Evolutionary conservation across 805 yeast species (phyloP).

Genomic region (Ogataea neopini): DNA sequence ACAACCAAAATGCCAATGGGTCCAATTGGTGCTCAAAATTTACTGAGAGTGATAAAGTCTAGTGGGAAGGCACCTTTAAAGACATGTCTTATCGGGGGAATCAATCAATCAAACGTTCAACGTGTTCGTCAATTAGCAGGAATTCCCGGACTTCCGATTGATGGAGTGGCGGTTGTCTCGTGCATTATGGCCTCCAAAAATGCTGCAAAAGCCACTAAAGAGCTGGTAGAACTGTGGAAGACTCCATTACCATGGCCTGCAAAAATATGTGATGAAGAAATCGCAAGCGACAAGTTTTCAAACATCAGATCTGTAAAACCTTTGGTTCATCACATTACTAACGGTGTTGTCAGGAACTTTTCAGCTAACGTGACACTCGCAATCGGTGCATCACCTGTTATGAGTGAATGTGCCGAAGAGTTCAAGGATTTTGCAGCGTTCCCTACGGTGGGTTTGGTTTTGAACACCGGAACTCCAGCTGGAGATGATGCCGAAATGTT

Average conservation of each 20-base stretch:
- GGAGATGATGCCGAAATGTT: slow-evolving; percentile 44
- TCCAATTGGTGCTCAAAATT: slow-evolving; percentile 58
- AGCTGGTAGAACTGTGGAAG: slow-evolving; percentile 34
- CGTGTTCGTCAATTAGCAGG: slow-evolving; percentile 55
- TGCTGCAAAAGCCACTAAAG: slow-evolving; percentile 52
- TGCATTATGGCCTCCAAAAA: slow-evolving; percentile 68
- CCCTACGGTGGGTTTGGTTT: slow-evolving; percentile 55
- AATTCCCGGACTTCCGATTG: slow-evolving; percentile 48
- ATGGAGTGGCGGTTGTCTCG: slow-evolving; percentile 91
- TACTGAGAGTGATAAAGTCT: slow-evolving; percentile 49
- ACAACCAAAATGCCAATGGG: slow-evolving; percentile 63
- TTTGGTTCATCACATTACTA: slow-evolving; percentile 84
- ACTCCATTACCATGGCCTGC: slow-evolving; percentile 32
- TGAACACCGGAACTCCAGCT: slow-evolving; percentile 77
- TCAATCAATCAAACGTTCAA: slow-evolving; percentile 62
- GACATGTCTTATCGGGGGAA: slow-evolving; percentile 82
- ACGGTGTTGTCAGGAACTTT: slow-evolving; percentile 83
- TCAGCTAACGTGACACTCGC: slow-evolving; percentile 87
- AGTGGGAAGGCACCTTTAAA: slow-evolving; percentile 39
- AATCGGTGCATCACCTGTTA: slow-evolving; percentile 82
- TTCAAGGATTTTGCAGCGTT: slow-evolving; percentile 62
- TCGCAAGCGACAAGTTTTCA: background rate
- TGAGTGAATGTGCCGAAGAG: slow-evolving; percentile 76
- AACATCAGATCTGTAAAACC: slow-evolving; percentile 41
- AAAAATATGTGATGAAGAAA: background rate